These are phyloP conservation scores for Pseudozyma pruni DNA, from an alignment of 1,284 basidiomycete genomes.

Conservation along the genomic window DNA sequence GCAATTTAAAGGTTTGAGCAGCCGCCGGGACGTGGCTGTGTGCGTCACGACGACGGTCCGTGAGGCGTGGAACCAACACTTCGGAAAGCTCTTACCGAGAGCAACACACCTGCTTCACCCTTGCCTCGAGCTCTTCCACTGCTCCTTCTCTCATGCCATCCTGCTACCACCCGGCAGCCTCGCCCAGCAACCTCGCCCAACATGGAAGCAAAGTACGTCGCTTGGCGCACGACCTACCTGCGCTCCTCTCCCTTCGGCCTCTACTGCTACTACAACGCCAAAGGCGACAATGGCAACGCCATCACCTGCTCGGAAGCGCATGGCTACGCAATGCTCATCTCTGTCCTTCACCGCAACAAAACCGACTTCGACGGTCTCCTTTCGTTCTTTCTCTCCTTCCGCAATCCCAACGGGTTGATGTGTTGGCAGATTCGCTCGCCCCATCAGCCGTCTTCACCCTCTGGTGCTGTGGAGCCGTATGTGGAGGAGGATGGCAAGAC, in stretches of 20 bases:
- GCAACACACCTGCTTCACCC: no score
- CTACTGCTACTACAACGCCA: conserved; percentile 61
- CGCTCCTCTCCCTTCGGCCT: conserved; percentile 33
- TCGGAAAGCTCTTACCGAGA: background rate
- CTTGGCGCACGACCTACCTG: conserved; percentile 40
- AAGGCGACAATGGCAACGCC: conserved; percentile 58
- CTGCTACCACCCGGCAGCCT: no score
- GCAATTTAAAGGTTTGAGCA: no score
- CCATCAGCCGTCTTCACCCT: conserved; percentile 10
- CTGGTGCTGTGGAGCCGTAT: conserved; percentile 25
- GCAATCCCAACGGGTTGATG: conserved; percentile 58
- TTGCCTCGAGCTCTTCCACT: no score
- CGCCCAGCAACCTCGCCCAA: background rate
- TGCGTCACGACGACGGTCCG: conserved; percentile 4
- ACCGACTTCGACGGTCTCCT: conserved; percentile 58
- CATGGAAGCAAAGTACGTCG: conserved; percentile 53
- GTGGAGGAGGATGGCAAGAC: conserved; percentile 54
- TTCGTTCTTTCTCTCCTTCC: conserved; percentile 50
- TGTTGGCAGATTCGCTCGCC: conserved; percentile 58
- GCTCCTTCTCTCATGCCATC: no score
- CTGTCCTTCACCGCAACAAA: conserved; percentile 54
- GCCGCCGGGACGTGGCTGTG: conserved; percentile 12
- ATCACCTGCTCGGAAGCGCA: conserved; percentile 65
- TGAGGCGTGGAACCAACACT: conserved; percentile 18
- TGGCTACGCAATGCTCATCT: conserved; percentile 63